These are phyloP conservation scores for Fusarium sp. DNA, from an alignment of 2,329 filamentous ascomycete genomes.

Conservation along the genomic window DNA sequence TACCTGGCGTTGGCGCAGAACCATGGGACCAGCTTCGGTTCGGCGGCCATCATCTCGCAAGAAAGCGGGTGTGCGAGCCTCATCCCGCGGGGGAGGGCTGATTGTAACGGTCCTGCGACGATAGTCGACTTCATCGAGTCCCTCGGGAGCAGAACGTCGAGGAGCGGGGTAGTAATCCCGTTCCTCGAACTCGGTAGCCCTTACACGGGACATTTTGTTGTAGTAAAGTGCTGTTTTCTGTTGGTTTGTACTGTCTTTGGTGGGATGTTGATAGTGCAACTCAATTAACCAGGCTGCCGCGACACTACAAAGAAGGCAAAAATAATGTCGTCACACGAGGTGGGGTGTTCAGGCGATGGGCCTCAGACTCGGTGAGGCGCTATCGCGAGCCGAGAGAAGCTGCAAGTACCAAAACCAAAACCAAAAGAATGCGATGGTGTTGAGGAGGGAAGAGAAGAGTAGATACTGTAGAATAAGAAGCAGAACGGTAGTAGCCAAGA, in stretches of 20 bases:
- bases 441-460: constrained; percentile 25
- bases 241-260: constrained; percentile 12
- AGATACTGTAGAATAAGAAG: background rate
- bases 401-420: constrained; percentile 25
- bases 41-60: constrained; percentile 66
- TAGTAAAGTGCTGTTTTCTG: constrained; percentile 16
- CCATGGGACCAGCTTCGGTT: constrained; percentile 65
- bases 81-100: constrained; percentile 61
- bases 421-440: constrained; percentile 36
- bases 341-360: constrained; percentile 33
- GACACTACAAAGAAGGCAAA: constrained; percentile 21
- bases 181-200: constrained; percentile 62
- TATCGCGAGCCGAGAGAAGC: constrained; percentile 21
- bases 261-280: constrained; percentile 26
- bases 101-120: constrained; percentile 55
- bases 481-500: constrained; percentile 33
- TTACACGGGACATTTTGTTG: constrained; percentile 49
- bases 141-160: constrained; percentile 54
- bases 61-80: constrained; percentile 65
- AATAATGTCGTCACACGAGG: constrained; percentile 40
- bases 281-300: constrained; percentile 34
- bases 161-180: constrained; percentile 60
- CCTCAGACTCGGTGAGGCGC: constrained; percentile 35
- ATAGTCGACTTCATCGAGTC: constrained; percentile 56
- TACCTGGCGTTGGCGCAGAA: constrained; percentile 69